Conservation (phyloP, 2,329 filamentous ascomycete species). For the Dothideomycetes sp. region DNA sequence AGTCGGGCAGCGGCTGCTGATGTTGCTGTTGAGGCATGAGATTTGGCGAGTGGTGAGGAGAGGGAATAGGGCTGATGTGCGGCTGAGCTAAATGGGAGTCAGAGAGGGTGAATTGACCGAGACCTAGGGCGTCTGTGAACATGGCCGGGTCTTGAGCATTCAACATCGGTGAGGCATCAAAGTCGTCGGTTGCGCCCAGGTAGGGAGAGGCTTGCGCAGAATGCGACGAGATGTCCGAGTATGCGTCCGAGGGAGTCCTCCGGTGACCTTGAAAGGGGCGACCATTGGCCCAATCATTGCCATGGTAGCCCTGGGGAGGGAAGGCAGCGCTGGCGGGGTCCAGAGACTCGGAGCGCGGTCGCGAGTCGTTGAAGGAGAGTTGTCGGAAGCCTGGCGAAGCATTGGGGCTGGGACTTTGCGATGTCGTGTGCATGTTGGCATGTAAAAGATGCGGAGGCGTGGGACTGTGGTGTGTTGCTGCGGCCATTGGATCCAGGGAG, state of each 20-base stretch:
- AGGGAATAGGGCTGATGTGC: conserved; percentile 52
- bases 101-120: conserved; percentile 71
- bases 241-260: conserved; percentile 71
- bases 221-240: conserved; percentile 66
- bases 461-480: conserved; percentile 36
- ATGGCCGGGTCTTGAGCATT: conserved; percentile 58
- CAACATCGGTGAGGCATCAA: conserved; percentile 79
- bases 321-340: conserved; percentile 51
- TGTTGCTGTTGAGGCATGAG: conserved; percentile 57
- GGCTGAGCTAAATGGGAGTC: conserved; percentile 44
- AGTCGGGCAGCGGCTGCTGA: conserved; percentile 37
- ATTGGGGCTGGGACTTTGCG: conserved; percentile 41
- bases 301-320: conserved; percentile 27
- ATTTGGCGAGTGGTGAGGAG: conserved; percentile 59
- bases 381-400: conserved; percentile 44
- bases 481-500: conserved; percentile 37
- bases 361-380: conserved; percentile 42
- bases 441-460: conserved; percentile 47
- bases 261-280: conserved; percentile 69
- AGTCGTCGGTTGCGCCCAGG: conserved; percentile 64
- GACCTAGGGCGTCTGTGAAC: conserved; percentile 67
- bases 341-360: conserved; percentile 43
- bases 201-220: conserved; percentile 79
- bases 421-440: conserved; percentile 40
- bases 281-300: conserved; percentile 47